phyloP scores from a whole-genome alignment of 768 basidiomycete genomes.

The Pisolithus albus region DNA sequence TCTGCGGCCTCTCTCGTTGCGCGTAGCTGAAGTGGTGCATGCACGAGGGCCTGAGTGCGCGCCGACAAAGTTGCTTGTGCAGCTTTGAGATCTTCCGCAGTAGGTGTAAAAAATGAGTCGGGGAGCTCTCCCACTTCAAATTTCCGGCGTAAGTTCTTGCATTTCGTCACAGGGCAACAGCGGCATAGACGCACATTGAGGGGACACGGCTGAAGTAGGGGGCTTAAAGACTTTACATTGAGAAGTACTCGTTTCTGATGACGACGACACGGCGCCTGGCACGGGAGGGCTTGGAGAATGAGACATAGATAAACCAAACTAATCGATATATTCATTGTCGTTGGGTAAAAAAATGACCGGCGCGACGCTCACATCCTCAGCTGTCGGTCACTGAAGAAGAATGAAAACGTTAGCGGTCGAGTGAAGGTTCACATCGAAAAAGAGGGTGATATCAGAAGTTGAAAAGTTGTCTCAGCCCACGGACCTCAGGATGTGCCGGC shows the following conservation, averaged over 20 bases:
- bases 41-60: slow-evolving; percentile 52
- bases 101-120: slow-evolving; percentile 71
- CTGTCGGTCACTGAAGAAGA: not conserved
- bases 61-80: slow-evolving; percentile 59
- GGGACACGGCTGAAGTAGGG: slow-evolving; percentile 22
- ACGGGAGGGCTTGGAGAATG: not conserved
- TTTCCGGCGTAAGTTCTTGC: slow-evolving; percentile 2
- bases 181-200: slow-evolving; percentile 28
- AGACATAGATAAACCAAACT: not conserved
- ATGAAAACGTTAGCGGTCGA: slow-evolving; percentile 2
- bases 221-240: slow-evolving; percentile 48
- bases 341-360: not conserved
- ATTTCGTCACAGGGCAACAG: not conserved
- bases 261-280: not conserved
- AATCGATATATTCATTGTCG: not conserved
- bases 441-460: slow-evolving; percentile 38
- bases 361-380: not conserved
- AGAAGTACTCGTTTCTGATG: slow-evolving; percentile 7
- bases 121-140: slow-evolving; percentile 44
- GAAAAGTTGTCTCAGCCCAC: slow-evolving; percentile 63
- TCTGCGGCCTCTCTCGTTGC: slow-evolving; percentile 55
- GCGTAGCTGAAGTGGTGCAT: slow-evolving; percentile 67
- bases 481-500: slow-evolving; percentile 67
- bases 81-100: slow-evolving; percentile 59
- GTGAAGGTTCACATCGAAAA: not conserved